Evolutionary conservation across 306 rosid species (phyloP).

Genomic region (Medicago arabica): DNA sequence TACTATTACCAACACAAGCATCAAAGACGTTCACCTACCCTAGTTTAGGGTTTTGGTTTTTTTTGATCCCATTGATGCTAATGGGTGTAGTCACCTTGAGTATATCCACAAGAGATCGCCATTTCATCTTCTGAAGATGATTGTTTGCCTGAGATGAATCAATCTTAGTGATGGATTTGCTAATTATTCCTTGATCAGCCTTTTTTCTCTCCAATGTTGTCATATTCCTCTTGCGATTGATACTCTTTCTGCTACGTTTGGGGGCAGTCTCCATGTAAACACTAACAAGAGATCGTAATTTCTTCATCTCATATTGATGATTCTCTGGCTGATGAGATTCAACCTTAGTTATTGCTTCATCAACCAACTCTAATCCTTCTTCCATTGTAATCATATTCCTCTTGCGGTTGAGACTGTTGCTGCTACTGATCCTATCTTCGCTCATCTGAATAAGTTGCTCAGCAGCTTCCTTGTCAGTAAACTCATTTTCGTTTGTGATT

Average conservation of each 20-base stretch:
- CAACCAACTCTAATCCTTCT: conserved; percentile 36
- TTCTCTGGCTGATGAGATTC: conserved; percentile 38
- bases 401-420: background rate
- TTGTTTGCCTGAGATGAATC: no score
- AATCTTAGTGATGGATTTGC: no score
- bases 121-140: no score
- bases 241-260: background rate
- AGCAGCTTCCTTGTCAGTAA: conserved; percentile 52
- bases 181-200: no score
- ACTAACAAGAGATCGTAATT: conserved; percentile 53
- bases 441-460: conserved; percentile 61
- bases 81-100: no score
- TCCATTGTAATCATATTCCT: background rate
- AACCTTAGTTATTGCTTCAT: conserved; percentile 39
- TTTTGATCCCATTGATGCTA: no score
- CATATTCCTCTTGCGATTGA: no score
- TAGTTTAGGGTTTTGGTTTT: no score
- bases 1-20: no score
- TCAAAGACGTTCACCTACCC: no score
- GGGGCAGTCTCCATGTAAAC: conserved; percentile 56
- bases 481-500: conserved; percentile 2
- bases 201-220: no score
- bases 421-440: conserved; percentile 26
- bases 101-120: no score
- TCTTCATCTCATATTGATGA: conserved; percentile 34